Conservation (phyloP, 208 protist genomes). For the Leishmania braziliensis region DNA sequence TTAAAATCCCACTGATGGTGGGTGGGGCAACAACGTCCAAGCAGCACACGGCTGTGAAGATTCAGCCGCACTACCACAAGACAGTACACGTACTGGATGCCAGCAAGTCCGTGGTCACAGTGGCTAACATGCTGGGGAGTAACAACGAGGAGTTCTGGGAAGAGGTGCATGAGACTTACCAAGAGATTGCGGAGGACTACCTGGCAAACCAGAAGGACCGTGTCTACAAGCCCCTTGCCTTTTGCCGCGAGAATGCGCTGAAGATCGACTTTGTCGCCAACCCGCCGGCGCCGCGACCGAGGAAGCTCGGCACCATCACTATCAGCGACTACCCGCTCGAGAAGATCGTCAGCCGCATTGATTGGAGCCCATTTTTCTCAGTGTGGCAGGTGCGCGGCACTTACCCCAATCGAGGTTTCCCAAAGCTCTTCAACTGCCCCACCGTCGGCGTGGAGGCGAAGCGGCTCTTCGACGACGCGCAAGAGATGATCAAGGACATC, state of each 20-base stretch:
- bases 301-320: conserved; percentile 68
- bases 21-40: conserved; percentile 97
- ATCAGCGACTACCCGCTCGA: conserved; percentile 86
- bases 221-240: conserved; percentile 77
- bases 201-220: conserved; percentile 90
- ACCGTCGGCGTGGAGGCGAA: conserved; percentile 93
- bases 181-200: conserved; percentile 94
- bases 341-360: conserved; percentile 91
- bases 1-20: conserved; percentile 93
- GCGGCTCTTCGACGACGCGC: conserved; percentile 92
- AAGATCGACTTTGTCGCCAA: conserved; percentile 72
- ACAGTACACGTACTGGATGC: conserved; percentile 96
- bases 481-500: conserved; percentile 86
- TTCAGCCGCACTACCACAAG: conserved; percentile 89
- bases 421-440: conserved; percentile 97
- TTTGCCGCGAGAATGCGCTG: conserved; percentile 60
- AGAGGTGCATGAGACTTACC: conserved; percentile 88
- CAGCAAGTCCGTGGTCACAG: conserved; percentile 90
- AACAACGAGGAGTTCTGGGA: conserved; percentile 76
- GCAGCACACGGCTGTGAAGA: conserved; percentile 98
- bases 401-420: conserved; percentile 96
- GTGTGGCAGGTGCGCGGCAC: conserved; percentile 95
- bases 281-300: conserved; percentile 60
- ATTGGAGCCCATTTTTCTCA: conserved; percentile 97
- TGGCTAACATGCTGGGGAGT: conserved; percentile 67